Percentiles rank a stretch among this genome's conserved stretches.
phyloP scores from a whole-genome alignment of 768 basidiomycete species.

The Agaricus subrufescens region DNA sequence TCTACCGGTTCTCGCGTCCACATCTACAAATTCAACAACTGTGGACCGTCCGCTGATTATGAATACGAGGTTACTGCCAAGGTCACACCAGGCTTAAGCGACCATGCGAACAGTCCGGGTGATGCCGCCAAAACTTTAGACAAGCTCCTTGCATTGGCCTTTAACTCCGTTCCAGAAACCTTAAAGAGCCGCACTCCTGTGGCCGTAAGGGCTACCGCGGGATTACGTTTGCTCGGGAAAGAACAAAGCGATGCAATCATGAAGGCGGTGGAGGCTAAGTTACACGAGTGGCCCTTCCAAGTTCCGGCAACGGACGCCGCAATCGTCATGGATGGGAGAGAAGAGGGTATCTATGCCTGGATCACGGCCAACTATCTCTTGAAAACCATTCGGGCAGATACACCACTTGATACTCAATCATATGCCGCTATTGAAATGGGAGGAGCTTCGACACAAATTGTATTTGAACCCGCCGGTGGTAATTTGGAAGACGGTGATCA shows the following conservation, averaged over 20 bases:
- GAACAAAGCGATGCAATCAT: slow-evolving; percentile 67
- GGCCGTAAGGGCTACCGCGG: slow-evolving; percentile 90
- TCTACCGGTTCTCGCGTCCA: slow-evolving; percentile 97
- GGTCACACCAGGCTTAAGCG: slow-evolving; percentile 75
- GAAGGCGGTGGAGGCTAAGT: slow-evolving; percentile 57
- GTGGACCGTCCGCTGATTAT: slow-evolving; percentile 65
- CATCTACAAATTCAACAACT: slow-evolving; percentile 97
- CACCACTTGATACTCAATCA: slow-evolving; percentile 38
- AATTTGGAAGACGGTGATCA: slow-evolving; percentile 76
- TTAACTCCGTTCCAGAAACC: slow-evolving; percentile 48
- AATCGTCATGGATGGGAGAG: slow-evolving; percentile 89
- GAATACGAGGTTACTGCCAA: slow-evolving; percentile 93
- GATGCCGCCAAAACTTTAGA: slow-evolving; percentile 80
- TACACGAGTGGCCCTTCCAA: slow-evolving; percentile 67
- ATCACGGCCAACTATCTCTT: slow-evolving; percentile 95
- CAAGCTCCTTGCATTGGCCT: slow-evolving; percentile 55
- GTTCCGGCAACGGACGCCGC: slow-evolving; percentile 55
- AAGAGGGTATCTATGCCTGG: slow-evolving; percentile 99
- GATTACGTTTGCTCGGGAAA: slow-evolving; percentile 67
- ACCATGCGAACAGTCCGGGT: slow-evolving; percentile 50
- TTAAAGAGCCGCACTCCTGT: slow-evolving; percentile 79
- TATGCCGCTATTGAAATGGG: slow-evolving; percentile 95
- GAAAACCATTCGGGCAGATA: slow-evolving; percentile 58
- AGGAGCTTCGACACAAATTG: slow-evolving; percentile 96
- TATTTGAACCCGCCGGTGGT: slow-evolving; percentile 77